Evolutionary conservation across 345 rosid genomes (phyloP).

Genomic region (Toxicodendron radicans): DNA sequence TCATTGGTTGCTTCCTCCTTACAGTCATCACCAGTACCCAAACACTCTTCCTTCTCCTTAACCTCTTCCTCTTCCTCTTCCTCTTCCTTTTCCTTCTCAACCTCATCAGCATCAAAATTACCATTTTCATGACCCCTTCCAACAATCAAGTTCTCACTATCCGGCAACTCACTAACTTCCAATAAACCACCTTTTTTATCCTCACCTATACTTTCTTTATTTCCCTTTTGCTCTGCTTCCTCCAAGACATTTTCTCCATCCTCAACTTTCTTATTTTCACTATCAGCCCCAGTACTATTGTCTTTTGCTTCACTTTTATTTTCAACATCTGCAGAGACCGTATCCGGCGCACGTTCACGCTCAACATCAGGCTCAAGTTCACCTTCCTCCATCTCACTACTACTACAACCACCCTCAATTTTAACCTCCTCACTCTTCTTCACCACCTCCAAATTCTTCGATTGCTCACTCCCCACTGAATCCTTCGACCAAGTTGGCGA

Average conservation of each 20-base stretch:
- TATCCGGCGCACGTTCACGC: constrained; percentile 16
- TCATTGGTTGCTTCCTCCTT: constrained; percentile 35
- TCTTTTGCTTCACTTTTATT: constrained; percentile 21
- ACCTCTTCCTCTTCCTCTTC: constrained; percentile 19
- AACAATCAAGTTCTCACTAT: constrained; percentile 29
- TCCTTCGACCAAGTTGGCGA: constrained; percentile 89
- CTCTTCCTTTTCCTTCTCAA: constrained; percentile 29
- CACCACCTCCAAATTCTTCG: constrained; percentile 51
- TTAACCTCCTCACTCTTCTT: constrained; percentile 40
- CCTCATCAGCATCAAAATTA: constrained; percentile 19
- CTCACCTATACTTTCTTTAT: constrained; percentile 27
- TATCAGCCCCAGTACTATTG: constrained; percentile 8
- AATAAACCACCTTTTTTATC: constrained; percentile 24
- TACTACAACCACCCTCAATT: constrained; percentile 44
- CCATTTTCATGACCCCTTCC: constrained; percentile 21
- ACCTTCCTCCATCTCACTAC: constrained; percentile 99
- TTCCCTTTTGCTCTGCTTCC: constrained; percentile 27
- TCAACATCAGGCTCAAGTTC: constrained; percentile 68
- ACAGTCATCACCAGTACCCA: constrained; percentile 24
- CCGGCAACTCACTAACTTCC: constrained; percentile 35
- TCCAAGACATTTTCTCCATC: constrained; percentile 23
- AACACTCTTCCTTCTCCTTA: constrained; percentile 30
- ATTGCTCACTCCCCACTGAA: constrained; percentile 69
- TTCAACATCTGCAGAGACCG: constrained; percentile 19
- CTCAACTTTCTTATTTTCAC: constrained; percentile 26